Base-by-base conservation (phyloP, 75 land plant genomes). In the Adiantum capillusveneris region DNA sequence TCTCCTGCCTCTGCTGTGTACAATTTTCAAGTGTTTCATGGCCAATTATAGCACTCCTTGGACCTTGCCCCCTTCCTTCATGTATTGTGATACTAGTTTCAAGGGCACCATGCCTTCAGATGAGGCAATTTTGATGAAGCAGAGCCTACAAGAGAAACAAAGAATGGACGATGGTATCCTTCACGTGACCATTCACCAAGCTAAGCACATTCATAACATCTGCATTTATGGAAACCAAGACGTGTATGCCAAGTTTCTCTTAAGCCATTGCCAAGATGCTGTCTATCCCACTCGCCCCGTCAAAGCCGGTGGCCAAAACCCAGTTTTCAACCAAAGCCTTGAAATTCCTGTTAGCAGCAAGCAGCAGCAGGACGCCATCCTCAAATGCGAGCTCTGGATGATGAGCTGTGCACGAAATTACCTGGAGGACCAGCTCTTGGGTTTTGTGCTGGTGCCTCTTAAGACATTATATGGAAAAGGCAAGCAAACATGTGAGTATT, bases 161-260 rank as follows among this genome's bases (percentile, higher is more conserved):
- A 34, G 37, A 34, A 34, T 5, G 37, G 37, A 34, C 9, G 37
- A 34, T 46, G 92, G 88, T 13, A 70, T 67, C 49, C 79, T 87
- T 27, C 79, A 87, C 2, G 71, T 87, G 2, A 72, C 51, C 57
- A 48, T 87, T 1, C 88, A 87, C 36, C 75, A 78, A 27, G 91
- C 91, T 2, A 65, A 78, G 27, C 84, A 81, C 28, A 75, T 87
- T 44, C 91, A 87, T 25, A 87, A 87, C 71, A 81, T 87, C 11
- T 87, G 91, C 67, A 87, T 87, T 50, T 87, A 87, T 68, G 89
- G 81, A 60, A 87, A 87, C 54, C 91, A 87, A 64, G 91, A 87
- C 64, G 88, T 87, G 2, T 87, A 83, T 72, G 88, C 88, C 1
- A 84, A 79, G 73, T 51, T 87, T 44, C 84, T 68, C 56, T 60